Evolutionary conservation across 768 basidiomycete species (phyloP), one percentile per base, ranked within the genome.

Genomic region (Pisolithus orientalis): DNA sequence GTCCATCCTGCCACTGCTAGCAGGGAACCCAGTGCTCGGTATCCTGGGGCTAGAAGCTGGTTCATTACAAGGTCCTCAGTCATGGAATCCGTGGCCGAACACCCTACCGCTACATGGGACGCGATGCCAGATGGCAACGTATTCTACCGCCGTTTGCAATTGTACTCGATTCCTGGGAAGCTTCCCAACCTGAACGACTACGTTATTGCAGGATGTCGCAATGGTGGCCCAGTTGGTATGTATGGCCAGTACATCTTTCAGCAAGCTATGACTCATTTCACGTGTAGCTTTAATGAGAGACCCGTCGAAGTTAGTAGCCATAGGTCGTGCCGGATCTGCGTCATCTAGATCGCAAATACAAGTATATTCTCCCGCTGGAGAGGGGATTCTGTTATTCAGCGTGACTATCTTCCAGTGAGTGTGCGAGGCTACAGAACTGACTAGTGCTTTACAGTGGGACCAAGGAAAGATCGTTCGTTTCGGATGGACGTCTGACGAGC

Each of bases 181-280:
- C 72, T 91, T 5, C 85, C 85, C 3, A 80, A 89, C 65, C 71
- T 98, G 28, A 74, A 76, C 17, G 90, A 95, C 67, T 90, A 87
- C 65, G 72, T 89, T 50, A 70, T 92, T 37, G 84, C 88, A 25
- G 89, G 86, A 21, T 93, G 90, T 65, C 80, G 82, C 40, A 82
- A 89, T 67, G 92, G 92, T 34, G 95, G 94, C 14, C 94, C 94
- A 11, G 74, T 96, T 65, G 94, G 94, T 93, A 52, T 52, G 74
- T 68, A 53, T 6, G 39, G 21, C 47, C 13, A 24, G 9, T 9
- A 9, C 8, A 13, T 21, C 27, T n/a, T 49, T 31, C 10, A 39
- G 24, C 52, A 50, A 27, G 4, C 52, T 51, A 52, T 54, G 34
- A 48, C 21, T 40, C 29, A 29, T 31, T 21, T 32, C 42, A 29